Conservation (phyloP, 306 rosid genomes). For the Mucuna pruriens region DNA sequence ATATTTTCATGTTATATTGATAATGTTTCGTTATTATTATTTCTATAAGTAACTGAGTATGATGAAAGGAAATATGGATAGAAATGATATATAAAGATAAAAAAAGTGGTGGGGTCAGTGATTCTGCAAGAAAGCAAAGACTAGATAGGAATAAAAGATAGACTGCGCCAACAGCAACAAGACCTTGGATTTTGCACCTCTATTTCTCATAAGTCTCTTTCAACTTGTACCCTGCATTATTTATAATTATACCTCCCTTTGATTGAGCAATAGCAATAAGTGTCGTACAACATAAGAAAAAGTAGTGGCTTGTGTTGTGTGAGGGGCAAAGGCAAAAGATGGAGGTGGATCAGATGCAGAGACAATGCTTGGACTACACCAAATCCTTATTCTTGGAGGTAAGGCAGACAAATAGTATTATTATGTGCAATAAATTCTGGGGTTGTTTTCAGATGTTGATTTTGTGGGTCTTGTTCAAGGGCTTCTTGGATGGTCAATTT, state of each 20-base stretch:
- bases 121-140: neutral
- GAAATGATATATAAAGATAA: neutral
- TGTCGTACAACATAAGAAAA: neutral
- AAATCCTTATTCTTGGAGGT: slow-evolving; percentile 14
- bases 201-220: neutral
- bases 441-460: slow-evolving; percentile 21
- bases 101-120: neutral
- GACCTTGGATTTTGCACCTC: slow-evolving; percentile 10
- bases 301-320: slow-evolving; percentile 10
- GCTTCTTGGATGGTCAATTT: slow-evolving; percentile 58
- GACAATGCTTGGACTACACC: slow-evolving; percentile 10
- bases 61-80: neutral
- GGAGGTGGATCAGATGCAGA: slow-evolving; percentile 25
- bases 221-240: neutral
- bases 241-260: neutral
- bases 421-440: neutral
- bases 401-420: neutral
- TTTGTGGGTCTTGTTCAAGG: slow-evolving; percentile 43
- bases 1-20: too few relatives aligned
- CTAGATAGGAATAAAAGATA: neutral
- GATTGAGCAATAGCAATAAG: neutral
- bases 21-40: too few relatives aligned
- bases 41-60: neutral
- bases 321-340: neutral
- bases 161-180: neutral